These are phyloP conservation scores for Claviceps pusilla DNA, from an alignment of 2,329 filamentous ascomycete species.

Conservation along the genomic window DNA sequence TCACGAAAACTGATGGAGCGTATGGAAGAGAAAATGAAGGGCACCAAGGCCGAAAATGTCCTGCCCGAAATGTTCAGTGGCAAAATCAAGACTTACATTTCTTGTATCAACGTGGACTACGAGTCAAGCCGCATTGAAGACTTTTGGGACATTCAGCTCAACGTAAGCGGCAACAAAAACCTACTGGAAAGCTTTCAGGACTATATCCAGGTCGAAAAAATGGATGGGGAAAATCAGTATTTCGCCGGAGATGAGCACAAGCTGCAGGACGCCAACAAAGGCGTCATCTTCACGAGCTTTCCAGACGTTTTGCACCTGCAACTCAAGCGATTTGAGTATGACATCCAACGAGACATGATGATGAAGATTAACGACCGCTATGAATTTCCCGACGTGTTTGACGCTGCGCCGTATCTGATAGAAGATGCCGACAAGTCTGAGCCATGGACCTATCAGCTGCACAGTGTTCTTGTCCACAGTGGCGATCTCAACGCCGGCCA, in stretches of 20 bases:
- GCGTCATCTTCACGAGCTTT: slow-evolving; percentile 91
- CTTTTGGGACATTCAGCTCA: slow-evolving; percentile 97
- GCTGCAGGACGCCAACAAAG: slow-evolving; percentile 91
- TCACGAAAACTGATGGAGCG: slow-evolving; percentile 95
- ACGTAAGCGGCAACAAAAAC: slow-evolving; percentile 86
- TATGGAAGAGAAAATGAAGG: slow-evolving; percentile 96
- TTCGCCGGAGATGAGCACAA: slow-evolving; percentile 81
- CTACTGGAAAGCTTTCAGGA: slow-evolving; percentile 89
- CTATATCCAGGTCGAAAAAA: slow-evolving; percentile 90
- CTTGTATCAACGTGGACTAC: slow-evolving; percentile 95
- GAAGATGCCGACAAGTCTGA: slow-evolving; percentile 77
- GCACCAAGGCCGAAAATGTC: slow-evolving; percentile 77
- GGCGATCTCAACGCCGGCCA: slow-evolving; percentile 94
- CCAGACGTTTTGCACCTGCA: slow-evolving; percentile 89
- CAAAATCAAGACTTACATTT: slow-evolving; percentile 97
- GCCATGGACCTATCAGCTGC: slow-evolving; percentile 79
- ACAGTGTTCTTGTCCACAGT: slow-evolving; percentile 90
- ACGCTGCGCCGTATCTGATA: slow-evolving; percentile 75
- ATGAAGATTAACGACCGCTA: slow-evolving; percentile 96
- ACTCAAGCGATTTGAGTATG: slow-evolving; percentile 95
- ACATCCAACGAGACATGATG: slow-evolving; percentile 90
- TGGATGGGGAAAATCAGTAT: slow-evolving; percentile 98
- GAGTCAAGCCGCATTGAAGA: slow-evolving; percentile 92
- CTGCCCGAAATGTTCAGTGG: slow-evolving; percentile 86
- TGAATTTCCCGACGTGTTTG: slow-evolving; percentile 73